Base-by-base conservation (phyloP, 805 yeast genomes). In the Saccharomycopsis lassenensis region DNA sequence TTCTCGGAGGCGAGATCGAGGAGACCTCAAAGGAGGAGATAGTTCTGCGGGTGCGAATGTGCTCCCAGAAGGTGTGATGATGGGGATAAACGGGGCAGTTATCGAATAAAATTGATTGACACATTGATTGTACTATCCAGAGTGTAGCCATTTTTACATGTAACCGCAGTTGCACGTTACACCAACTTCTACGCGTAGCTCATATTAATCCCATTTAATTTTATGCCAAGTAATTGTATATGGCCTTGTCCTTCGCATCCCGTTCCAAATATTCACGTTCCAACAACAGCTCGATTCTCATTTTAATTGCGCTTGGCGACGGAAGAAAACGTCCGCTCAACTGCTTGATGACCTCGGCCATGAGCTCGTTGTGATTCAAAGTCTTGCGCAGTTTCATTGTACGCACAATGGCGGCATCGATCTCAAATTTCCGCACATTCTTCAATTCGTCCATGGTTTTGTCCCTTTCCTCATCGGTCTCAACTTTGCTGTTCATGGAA, bases 1-100 rank as follows among this genome's bases (percentile, higher is more conserved):
- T 79, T 49, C 52, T 84, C 31, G 94, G 87, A 8, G 98, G 98
- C 8, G 96, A 91, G 54, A 64, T 87, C 8, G 85, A 81, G 52
- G 95, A 86, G 52, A 80, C 86, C 1, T 80, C 84, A 46, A 84
- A 82, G 53, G 66, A 67, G 18, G 67, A 64, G 33, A 65, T 89
- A 4, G 56, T 87, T 39, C 71, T 71, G 15, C 57, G 95, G 41
- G 58, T 89, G 27, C n/a, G n/a, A n/a, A n/a, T n/a, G n/a, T n/a
- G n/a, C n/a, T n/a, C n/a, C n/a, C n/a, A n/a, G n/a, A n/a, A n/a
- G n/a, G n/a, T n/a, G n/a, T n/a, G n/a, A n/a, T n/a, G n/a, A n/a
- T n/a, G n/a, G n/a, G n/a, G n/a, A n/a, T n/a, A n/a, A n/a, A n/a
- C n/a, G n/a, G n/a, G n/a, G n/a, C n/a, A n/a, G n/a, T n/a, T n/a